Base-by-base conservation (phyloP, 495 filamentous ascomycete genomes). In the Gamarada debralockiae region DNA sequence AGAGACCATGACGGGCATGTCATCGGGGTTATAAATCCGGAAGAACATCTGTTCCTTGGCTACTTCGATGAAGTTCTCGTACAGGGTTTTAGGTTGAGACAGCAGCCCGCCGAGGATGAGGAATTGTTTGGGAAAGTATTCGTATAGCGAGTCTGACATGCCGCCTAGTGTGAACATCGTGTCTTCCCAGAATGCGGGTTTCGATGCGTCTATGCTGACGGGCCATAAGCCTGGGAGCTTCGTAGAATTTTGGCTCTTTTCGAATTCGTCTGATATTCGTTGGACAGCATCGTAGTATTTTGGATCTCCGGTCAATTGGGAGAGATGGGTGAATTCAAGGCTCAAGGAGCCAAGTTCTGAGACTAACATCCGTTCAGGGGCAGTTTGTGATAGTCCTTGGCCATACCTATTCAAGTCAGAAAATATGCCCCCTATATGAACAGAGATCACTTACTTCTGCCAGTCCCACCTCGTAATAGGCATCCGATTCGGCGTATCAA, bases 201-300 rank as follows among this genome's bases (percentile, higher is more conserved):
- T 39, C 9, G 41, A 45, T 51, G 88, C 87, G 60, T 95, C 87
- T 13, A 96, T 69, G 24, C 70, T 74, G 13, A 79, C 68, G 2
- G 92, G 92, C 90, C 90, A 97, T 66, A 97, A 68, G 0, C 92
- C 92, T 4, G 91, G 89, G 24, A 95, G 68, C 21, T 72, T 77
- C 0, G 90, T 95, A 22, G 57, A 58, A 45, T 69, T 60, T 68
- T 97, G 92, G 43, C 78, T 79, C 21, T 73, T 71, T 53, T 88
- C 86, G 34, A 97, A 78, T 34, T 84, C 80, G 50, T 95, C 80
- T 40, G 86, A 90, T 31, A 97, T 85, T 3, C 86, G 79, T 21
- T 88, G 81, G 52, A 95, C 75, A 3, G 90, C 92, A 70, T 96
- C 92, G 59, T 95, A 97, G 69, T 96, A 97, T 58, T 89, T 95